Base-by-base conservation (phyloP, 371 early-diverging fungal species). In the Haplosporangium sp. region DNA sequence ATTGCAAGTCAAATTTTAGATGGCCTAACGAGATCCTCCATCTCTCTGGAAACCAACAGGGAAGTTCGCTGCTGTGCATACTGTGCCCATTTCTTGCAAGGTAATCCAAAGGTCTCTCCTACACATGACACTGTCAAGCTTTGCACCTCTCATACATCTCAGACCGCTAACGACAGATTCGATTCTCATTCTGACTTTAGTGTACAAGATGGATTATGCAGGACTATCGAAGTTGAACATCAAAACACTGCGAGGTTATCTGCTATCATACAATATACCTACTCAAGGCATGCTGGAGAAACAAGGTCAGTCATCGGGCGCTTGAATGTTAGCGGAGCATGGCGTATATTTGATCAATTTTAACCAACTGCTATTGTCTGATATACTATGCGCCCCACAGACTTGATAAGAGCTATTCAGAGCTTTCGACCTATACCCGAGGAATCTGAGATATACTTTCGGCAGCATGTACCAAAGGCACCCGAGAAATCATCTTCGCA, bases 211-310 rank as follows among this genome's bases (percentile, higher is more conserved):
- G 79, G 79, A 79, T 16, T 68, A 64, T 20, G 55, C 79, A 21
- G 68, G 57, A 36, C 57, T 79, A 11, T 79, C 79, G 23, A 55
- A 64, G 23, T 64, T 79, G 16, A 73, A 79, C 38, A 64, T 79
- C 52, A 79, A 79, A 56, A 79, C 79, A 7, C 53, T 79, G 20
- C 64, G 79, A 42, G 69, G 79, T 53, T 79, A 79, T 41, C 51
- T 79, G 18, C 59, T 55, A 5, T 68, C 73, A 0, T 79, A 79
- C 62, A 79, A 79, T 55, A 57, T 79, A 37, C 48, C 79, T 38
- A 79, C 73, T 10, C 67, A 72, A 16, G 79, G 79, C 68, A 79
- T 79, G 79, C 54, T 79, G 43, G 79, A 79, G 59, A 79, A 79
- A 51, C 79, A 72, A 64, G 76, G 76, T 76, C 46, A 59, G 71